These are phyloP conservation scores for Volutella citrinella DNA, from an alignment of 2,329 filamentous ascomycete genomes.

Conservation along the genomic window DNA sequence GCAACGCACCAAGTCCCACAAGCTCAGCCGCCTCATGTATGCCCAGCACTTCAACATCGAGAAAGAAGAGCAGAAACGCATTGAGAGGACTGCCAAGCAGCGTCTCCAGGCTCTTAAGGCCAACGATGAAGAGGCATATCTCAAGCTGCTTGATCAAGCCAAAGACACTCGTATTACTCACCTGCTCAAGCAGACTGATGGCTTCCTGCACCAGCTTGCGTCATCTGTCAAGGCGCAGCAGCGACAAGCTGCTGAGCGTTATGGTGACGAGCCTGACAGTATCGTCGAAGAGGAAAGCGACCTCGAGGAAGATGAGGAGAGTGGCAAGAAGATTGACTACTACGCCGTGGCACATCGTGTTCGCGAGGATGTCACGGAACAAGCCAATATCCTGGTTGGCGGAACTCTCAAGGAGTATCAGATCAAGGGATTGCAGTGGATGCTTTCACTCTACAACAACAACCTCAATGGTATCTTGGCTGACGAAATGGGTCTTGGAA, in stretches of 20 bases:
- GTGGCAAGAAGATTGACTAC: constrained; percentile 88
- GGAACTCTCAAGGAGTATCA: constrained; percentile 96
- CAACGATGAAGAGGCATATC: constrained; percentile 98
- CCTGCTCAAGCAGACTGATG: constrained; percentile 92
- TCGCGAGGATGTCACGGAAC: constrained; percentile 83
- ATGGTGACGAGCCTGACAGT: constrained; percentile 60
- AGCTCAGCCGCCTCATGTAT: constrained; percentile 86
- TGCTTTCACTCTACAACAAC: constrained; percentile 99
- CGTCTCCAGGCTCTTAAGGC: constrained; percentile 98
- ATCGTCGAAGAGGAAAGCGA: constrained; percentile 63
- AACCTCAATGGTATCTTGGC: constrained; percentile 98
- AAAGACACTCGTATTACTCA: constrained; percentile 99
- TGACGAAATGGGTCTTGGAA: constrained; percentile 99
- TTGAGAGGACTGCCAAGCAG: constrained; percentile 97
- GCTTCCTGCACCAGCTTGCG: constrained; percentile 93
- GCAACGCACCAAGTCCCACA: constrained; percentile 74
- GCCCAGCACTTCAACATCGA: constrained; percentile 93
- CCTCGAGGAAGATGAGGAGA: constrained; percentile 65
- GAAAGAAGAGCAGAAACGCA: constrained; percentile 97
- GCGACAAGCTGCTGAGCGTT: constrained; percentile 74
- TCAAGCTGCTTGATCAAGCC: constrained; percentile 95
- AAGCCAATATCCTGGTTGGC: constrained; percentile 84
- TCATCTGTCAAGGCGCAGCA: constrained; percentile 94
- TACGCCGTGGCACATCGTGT: constrained; percentile 96
- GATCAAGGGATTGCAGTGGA: constrained; percentile 98